Percentiles rank a stretch among this genome's conserved stretches.
Conservation (phyloP, 1,284 basidiomycete genomes). For the Megacollybia platyphylla region DNA sequence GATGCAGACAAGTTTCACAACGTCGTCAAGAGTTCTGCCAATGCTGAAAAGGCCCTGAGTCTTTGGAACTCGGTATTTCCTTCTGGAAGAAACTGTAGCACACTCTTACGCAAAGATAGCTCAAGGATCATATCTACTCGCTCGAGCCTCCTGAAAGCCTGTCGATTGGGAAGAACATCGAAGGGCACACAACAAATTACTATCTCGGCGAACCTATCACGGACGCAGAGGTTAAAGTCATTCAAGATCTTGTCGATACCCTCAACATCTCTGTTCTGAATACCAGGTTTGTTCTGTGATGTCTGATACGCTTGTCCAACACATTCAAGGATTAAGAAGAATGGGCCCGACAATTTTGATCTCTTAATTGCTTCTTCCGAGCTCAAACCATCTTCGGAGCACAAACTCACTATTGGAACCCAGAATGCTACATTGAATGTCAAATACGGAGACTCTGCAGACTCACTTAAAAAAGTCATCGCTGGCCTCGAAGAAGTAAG, state of each 20-base stretch:
- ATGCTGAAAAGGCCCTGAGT: slow-evolving; percentile 35
- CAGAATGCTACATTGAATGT: slow-evolving; percentile 42
- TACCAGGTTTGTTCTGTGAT: slow-evolving; percentile 44
- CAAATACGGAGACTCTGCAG: slow-evolving; percentile 61
- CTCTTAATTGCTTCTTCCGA: slow-evolving; percentile 64
- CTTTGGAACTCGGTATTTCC: slow-evolving; percentile 52
- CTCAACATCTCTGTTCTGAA: slow-evolving; percentile 64
- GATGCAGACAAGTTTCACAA: slow-evolving; percentile 45
- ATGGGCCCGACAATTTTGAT: slow-evolving; percentile 42
- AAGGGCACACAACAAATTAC: slow-evolving; percentile 73
- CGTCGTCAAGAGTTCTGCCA: slow-evolving; percentile 48
- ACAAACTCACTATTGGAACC: slow-evolving; percentile 30
- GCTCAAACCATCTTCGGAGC: slow-evolving; percentile 19
- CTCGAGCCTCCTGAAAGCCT: slow-evolving; percentile 48
- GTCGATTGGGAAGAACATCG: slow-evolving; percentile 65
- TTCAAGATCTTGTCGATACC: slow-evolving; percentile 65
- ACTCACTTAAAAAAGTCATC: slow-evolving; percentile 38
- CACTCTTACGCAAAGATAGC: slow-evolving; percentile 19
- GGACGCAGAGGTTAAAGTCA: slow-evolving; percentile 62
- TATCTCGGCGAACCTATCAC: slow-evolving; percentile 61
- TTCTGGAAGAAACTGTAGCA: slow-evolving; percentile 3
- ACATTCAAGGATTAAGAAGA: slow-evolving; percentile 51
- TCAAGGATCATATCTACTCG: slow-evolving; percentile 65
- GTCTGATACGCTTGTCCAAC: background rate
- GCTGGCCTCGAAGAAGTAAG: slow-evolving; percentile 48